These are phyloP conservation scores for Suillus placidus DNA, from an alignment of 768 basidiomycete genomes.

Conservation along the genomic window DNA sequence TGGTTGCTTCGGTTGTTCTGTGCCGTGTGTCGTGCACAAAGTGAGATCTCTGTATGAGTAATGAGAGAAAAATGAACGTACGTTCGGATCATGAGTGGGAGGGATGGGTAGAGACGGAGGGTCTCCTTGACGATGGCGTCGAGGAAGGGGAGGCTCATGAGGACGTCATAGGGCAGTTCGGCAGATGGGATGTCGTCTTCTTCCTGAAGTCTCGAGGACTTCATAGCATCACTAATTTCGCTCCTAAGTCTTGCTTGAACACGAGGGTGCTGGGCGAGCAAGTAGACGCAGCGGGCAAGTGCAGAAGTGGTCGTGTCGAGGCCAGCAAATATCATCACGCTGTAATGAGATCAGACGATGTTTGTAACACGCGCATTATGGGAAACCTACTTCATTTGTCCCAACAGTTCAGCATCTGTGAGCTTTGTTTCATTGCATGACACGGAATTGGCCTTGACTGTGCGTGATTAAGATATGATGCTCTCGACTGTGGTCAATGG, in stretches of 20 bases:
- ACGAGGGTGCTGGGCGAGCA: slow-evolving; percentile 38
- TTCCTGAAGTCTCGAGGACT: not conserved
- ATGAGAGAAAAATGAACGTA: slow-evolving; percentile 23
- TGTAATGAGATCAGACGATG: slow-evolving; percentile 15
- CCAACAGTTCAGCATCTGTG: slow-evolving; percentile 46
- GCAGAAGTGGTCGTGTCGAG: slow-evolving; percentile 48
- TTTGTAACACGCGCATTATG: not conserved
- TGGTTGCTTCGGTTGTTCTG: slow-evolving; percentile 39
- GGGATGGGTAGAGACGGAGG: slow-evolving; percentile 37
- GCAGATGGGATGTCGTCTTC: not conserved
- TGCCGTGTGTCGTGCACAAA: too few relatives aligned
- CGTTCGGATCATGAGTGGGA: slow-evolving; percentile 17
- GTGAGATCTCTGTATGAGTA: not conserved
- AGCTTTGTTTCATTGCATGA: slow-evolving; percentile 38
- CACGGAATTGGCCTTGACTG: slow-evolving; percentile 42
- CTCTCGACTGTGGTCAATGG: not conserved
- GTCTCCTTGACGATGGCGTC: slow-evolving; percentile 46
- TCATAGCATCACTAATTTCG: slow-evolving; percentile 34
- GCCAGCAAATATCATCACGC: slow-evolving; percentile 47
- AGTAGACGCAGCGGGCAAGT: slow-evolving; percentile 37
- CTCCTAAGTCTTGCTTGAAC: slow-evolving; percentile 42
- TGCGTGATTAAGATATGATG: not conserved
- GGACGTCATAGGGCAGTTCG: slow-evolving; percentile 40
- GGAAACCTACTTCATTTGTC: slow-evolving; percentile 50
- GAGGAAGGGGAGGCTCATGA: slow-evolving; percentile 40